Base-by-base conservation (phyloP, 441 rosid species). In the Pelargonium citronellum region DNA sequence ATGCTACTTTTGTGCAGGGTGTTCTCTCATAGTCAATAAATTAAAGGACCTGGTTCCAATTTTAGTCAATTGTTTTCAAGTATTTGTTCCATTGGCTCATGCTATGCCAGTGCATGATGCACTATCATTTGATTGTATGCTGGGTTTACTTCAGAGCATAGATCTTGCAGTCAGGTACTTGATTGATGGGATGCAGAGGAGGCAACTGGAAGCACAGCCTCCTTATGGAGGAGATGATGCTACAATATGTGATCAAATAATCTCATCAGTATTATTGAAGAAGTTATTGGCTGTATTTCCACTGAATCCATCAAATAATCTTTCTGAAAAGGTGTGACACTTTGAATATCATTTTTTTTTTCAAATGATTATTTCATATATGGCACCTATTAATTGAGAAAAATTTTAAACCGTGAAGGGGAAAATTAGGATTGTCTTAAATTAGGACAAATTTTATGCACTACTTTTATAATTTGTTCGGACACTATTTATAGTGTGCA, bases 11-110 rank as follows among this genome's bases (percentile, higher is more conserved):
- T 75, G 61, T 79, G 75, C 61, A 94, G 98, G 86, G 12, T 78
- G 78, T 75, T 74, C 85, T 68, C 62, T 74, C 66, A 69, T 85
- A 73, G 62, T 74, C 71, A 78, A 77, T 67, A 88, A 85, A 76
- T 75, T 89, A 47, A 84, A 83, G 78, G 89, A 84, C 70, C 84
- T 92, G 73, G 84, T 92, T 74, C 94, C 83, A 75, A 85, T 85
- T 83, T 79, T 92, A 67, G 73, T 91, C 66, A 81, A 67, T 71
- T 87, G 94, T 80, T 86, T 92, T 82, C 83, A 82, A 83, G 95
- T 92, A 69, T 86, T 90, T 73, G 68, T 86, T 69, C 88, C 89
- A 15, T 71, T 83, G 71, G 77, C 84, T 80, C 87, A 84, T 69
- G 69, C 83, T 47, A 74, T 70, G 68, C 78, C 79, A 3, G 77